Percentiles rank a stretch among this genome's conserved stretches.
phyloP scores from a whole-genome alignment of 2,329 filamentous ascomycete genomes.

The Alternaria metachromatica region DNA sequence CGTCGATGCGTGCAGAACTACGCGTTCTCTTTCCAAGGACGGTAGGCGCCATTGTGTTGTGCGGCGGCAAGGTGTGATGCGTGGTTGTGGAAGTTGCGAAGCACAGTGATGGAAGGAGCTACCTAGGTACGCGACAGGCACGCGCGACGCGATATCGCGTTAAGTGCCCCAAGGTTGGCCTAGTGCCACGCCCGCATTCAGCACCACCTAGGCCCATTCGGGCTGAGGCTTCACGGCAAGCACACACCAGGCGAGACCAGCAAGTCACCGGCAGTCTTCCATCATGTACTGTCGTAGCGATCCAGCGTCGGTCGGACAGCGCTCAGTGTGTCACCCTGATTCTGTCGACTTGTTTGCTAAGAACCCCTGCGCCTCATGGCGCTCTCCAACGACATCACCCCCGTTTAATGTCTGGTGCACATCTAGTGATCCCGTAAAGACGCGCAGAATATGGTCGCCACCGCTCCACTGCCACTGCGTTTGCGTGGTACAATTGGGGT shows the following conservation, averaged over 20 bases:
- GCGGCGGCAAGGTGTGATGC: slow-evolving; percentile 28
- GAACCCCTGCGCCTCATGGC: not conserved
- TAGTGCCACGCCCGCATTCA: slow-evolving; percentile 7
- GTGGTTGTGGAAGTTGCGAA: slow-evolving; percentile 26
- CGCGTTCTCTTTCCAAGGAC: slow-evolving; percentile 50
- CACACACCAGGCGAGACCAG: not conserved
- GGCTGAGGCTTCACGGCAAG: not conserved
- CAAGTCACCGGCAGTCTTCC: not conserved
- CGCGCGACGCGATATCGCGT: slow-evolving; percentile 24
- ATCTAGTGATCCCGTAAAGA: not conserved
- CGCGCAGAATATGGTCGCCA: slow-evolving; percentile 6
- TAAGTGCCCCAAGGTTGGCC: slow-evolving; percentile 8
- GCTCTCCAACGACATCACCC: not conserved
- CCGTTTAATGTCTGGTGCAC: not conserved
- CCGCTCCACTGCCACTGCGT: slow-evolving; percentile 16
- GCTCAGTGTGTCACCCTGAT: not conserved
- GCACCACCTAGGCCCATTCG: not conserved
- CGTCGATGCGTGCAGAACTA: slow-evolving; percentile 34
- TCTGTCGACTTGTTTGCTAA: slow-evolving; percentile 13
- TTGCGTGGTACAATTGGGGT: slow-evolving; percentile 13
- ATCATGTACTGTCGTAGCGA: not conserved
- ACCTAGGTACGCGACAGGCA: not conserved
- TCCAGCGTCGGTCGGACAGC: not conserved
- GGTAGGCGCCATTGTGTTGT: slow-evolving; percentile 39
- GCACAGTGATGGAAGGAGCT: slow-evolving; percentile 20